These are phyloP conservation scores for Yamadazyma taylorii DNA, from an alignment of 1,139 yeast species.

Conservation along the genomic window DNA sequence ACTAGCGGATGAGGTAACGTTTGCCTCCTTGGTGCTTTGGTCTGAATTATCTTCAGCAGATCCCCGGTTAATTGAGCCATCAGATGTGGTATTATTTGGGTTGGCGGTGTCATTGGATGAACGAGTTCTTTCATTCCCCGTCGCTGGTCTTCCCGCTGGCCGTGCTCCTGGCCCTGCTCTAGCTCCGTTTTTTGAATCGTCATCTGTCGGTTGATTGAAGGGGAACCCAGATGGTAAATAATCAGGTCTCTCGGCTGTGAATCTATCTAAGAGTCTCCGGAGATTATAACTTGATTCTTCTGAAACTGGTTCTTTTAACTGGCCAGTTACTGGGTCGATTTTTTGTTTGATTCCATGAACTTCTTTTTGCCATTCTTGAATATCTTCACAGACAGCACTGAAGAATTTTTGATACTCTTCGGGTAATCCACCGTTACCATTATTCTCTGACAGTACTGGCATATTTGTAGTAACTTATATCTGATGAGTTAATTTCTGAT, in stretches of 20 bases:
- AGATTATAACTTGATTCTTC: neutral
- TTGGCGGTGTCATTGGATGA: no score
- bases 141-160: neutral
- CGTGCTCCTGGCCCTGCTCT: neutral
- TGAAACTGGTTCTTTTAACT: neutral
- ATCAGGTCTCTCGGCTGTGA: neutral
- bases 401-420: neutral
- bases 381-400: neutral
- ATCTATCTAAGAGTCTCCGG: neutral
- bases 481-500: no score
- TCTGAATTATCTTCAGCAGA: neutral
- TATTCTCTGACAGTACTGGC: no score
- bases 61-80: no score
- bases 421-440: no score
- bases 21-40: no score
- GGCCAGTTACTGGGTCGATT: neutral
- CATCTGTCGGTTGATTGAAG: no score
- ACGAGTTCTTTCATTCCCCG: no score
- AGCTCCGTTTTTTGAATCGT: no score
- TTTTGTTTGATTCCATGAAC: neutral
- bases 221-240: neutral
- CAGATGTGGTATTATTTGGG: no score
- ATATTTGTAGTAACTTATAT: no score
- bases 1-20: no score
- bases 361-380: conserved; percentile 1